phyloP scores from a whole-genome alignment of 164 flowering plant species.

The Protea cynaroides region DNA sequence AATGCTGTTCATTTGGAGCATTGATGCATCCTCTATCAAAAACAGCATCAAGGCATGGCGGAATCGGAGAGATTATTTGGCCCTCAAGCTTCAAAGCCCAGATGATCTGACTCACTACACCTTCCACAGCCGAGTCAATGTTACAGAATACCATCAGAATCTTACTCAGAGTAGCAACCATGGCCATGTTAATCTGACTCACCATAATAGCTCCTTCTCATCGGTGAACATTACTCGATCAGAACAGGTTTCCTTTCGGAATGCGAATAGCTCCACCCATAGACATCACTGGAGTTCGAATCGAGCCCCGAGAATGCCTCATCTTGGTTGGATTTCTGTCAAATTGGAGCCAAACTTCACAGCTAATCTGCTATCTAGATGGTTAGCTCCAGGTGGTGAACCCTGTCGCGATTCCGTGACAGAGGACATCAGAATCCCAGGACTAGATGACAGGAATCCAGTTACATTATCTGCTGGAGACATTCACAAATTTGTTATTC shows the following conservation, averaged over 20 bases:
- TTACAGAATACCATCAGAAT: neutral
- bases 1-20: constrained; percentile 52
- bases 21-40: constrained; percentile 41
- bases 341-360: constrained; percentile 56
- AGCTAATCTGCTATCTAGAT: constrained; percentile 44
- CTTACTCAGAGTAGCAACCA: neutral
- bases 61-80: constrained; percentile 23
- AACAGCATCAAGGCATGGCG: constrained; percentile 33
- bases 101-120: neutral
- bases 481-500: constrained; percentile 54
- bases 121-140: neutral
- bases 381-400: constrained; percentile 63
- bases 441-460: constrained; percentile 29
- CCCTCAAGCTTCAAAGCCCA: constrained; percentile 9
- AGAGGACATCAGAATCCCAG: constrained; percentile 39
- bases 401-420: constrained; percentile 56
- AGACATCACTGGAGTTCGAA: constrained; percentile 5
- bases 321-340: constrained; percentile 40
- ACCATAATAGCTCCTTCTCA: neutral
- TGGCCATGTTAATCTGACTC: neutral
- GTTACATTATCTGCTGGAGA: constrained; percentile 50
- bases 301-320: neutral
- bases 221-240: neutral
- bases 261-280: neutral
- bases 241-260: neutral